phyloP scores from a whole-genome alignment of 139 green algal species.

The Auxenochlorella pyrenoidosa region DNA sequence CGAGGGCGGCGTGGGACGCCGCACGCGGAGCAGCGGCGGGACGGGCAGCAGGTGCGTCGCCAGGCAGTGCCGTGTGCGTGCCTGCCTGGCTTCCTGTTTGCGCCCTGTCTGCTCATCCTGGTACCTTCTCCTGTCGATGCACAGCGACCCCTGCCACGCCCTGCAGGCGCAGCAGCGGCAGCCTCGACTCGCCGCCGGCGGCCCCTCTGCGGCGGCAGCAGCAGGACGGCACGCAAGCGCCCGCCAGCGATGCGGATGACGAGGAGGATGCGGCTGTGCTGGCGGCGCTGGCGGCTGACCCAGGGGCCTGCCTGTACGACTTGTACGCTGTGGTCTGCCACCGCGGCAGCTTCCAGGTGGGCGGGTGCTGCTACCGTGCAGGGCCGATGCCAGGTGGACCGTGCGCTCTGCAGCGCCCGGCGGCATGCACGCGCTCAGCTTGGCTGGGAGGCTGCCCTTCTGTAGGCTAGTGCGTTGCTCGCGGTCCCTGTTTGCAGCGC shows the following conservation, averaged over 20 bases:
- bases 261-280: conserved; percentile 28
- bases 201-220: not conserved
- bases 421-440: too few relatives aligned
- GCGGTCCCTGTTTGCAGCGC: too few relatives aligned
- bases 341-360: conserved; percentile 59
- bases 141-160: not conserved
- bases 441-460: too few relatives aligned
- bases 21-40: not conserved
- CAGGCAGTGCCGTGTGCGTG: too few relatives aligned
- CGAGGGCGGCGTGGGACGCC: not conserved
- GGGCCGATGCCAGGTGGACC: too few relatives aligned
- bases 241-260: not conserved
- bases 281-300: not conserved
- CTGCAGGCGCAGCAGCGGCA: not conserved
- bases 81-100: too few relatives aligned
- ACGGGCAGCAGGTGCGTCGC: not conserved
- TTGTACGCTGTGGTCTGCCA: conserved; percentile 91
- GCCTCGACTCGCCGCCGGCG: not conserved
- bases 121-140: too few relatives aligned
- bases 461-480: too few relatives aligned
- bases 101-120: not conserved
- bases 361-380: too few relatives aligned
- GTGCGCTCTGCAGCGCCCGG: too few relatives aligned
- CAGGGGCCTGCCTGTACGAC: conserved; percentile 62
- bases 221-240: not conserved